Conservation (phyloP, 2,329 filamentous ascomycete genomes). For the Arthrobotrys megalospora region DNA sequence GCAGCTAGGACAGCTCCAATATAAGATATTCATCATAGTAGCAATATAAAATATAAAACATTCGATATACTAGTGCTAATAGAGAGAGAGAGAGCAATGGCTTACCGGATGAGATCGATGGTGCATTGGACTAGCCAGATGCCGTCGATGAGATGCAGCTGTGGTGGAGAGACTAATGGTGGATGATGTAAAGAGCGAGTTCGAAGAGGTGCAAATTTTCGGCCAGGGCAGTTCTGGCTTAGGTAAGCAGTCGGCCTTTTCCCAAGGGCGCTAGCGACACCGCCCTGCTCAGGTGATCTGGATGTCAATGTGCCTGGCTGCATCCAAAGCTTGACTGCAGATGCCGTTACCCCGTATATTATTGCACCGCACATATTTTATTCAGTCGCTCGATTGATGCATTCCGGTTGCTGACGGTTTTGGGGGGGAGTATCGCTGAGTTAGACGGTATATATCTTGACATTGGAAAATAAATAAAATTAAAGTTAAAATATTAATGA, state of each 20-base stretch:
- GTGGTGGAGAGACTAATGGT: no score
- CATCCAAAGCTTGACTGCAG: slow-evolving; percentile 7
- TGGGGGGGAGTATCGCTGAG: no score
- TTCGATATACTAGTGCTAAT: background rate
- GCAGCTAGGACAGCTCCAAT: slow-evolving; percentile 84
- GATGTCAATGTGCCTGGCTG: background rate
- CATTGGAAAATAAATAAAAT: background rate
- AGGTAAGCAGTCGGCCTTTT: no score
- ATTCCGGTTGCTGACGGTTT: no score
- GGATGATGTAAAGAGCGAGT: no score
- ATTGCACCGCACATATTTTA: no score
- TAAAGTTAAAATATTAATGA: slow-evolving; percentile 2
- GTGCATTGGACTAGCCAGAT: no score
- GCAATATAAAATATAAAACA: background rate
- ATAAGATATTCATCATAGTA: slow-evolving; percentile 73
- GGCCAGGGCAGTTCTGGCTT: no score
- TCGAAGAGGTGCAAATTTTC: no score
- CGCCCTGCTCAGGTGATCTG: background rate
- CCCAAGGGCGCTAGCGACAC: background rate
- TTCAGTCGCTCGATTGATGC: no score
- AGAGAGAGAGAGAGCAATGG: background rate
- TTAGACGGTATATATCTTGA: background rate
- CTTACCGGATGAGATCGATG: slow-evolving; percentile 15
- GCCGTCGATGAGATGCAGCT: no score
- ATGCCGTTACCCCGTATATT: background rate